These are phyloP conservation scores for Rhizopogon rudus DNA, from an alignment of 768 basidiomycete species.

Conservation along the genomic window DNA sequence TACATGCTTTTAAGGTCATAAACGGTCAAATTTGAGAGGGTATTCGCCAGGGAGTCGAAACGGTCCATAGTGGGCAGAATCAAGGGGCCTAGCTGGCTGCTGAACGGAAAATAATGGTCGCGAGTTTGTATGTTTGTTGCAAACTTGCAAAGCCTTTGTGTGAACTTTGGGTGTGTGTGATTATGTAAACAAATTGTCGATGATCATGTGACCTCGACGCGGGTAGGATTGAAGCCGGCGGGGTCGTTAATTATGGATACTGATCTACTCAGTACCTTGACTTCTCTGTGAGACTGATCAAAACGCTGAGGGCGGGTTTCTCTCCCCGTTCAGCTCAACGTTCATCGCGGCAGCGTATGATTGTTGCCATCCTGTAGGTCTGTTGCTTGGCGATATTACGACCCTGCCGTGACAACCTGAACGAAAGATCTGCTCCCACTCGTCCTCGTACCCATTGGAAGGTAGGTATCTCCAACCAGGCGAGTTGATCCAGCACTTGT, in stretches of 20 bases:
- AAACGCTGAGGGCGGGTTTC: not conserved
- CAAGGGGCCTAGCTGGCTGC: slow-evolving; percentile 1
- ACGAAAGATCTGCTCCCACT: not conserved
- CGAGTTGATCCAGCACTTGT: not conserved
- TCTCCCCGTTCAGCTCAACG: not conserved
- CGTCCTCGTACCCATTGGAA: not conserved
- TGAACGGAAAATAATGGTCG: not conserved
- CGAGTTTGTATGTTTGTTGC: not conserved
- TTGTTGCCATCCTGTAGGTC: not conserved
- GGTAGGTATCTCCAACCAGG: not conserved
- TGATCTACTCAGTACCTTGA: not conserved
- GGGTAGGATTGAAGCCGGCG: slow-evolving; percentile 15
- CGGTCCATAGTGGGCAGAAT: slow-evolving; percentile 60
- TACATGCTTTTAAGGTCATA: slow-evolving; percentile 96
- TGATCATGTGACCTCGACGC: slow-evolving; percentile 5
- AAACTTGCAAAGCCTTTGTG: no score
- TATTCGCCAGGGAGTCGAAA: slow-evolving; percentile 67
- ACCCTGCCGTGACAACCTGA: not conserved
- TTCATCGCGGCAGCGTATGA: not conserved
- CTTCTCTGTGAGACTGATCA: not conserved
- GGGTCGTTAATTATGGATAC: slow-evolving; percentile 15
- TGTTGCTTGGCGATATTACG: not conserved
- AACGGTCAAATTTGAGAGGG: slow-evolving; percentile 78
- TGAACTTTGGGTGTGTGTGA: no score
- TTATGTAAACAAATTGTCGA: slow-evolving; percentile 5